Conservation (phyloP, 805 yeast species). For the Monosporozyma unispora region DNA sequence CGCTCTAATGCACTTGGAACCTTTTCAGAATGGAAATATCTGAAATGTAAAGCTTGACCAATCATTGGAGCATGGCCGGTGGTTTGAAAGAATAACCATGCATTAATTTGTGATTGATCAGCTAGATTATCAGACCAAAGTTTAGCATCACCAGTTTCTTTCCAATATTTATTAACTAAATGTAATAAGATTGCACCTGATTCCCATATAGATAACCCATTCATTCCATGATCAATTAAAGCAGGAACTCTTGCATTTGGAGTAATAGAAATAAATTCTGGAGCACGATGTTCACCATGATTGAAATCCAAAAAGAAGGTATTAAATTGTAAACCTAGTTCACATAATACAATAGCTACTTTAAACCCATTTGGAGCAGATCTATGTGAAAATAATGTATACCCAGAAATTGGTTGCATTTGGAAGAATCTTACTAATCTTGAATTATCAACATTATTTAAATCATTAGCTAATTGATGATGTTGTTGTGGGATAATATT, state of each 20-base stretch:
- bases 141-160: constrained; percentile 58
- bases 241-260: constrained; percentile 97
- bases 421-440: constrained; percentile 64
- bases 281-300: constrained; percentile 84
- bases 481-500: constrained; percentile 8
- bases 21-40: constrained; percentile 78
- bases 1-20: constrained; percentile 86
- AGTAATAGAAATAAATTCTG: constrained; percentile 86
- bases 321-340: constrained; percentile 66
- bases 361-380: constrained; percentile 95
- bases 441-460: constrained; percentile 38
- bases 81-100: constrained; percentile 92
- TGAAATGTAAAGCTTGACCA: constrained; percentile 91
- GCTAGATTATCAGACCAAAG: constrained; percentile 65
- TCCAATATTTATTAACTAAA: constrained; percentile 57
- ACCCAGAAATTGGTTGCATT: constrained; percentile 73
- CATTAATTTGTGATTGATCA: constrained; percentile 75
- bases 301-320: constrained; percentile 82
- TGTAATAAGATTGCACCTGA: constrained; percentile 86
- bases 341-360: constrained; percentile 83
- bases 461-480: constrained; percentile 26
- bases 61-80: constrained; percentile 99
- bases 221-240: constrained; percentile 76
- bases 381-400: constrained; percentile 72
- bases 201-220: constrained; percentile 84